Evolutionary conservation across 1,284 basidiomycete species (phyloP).

Genomic region (Melampsora larici-populina): DNA sequence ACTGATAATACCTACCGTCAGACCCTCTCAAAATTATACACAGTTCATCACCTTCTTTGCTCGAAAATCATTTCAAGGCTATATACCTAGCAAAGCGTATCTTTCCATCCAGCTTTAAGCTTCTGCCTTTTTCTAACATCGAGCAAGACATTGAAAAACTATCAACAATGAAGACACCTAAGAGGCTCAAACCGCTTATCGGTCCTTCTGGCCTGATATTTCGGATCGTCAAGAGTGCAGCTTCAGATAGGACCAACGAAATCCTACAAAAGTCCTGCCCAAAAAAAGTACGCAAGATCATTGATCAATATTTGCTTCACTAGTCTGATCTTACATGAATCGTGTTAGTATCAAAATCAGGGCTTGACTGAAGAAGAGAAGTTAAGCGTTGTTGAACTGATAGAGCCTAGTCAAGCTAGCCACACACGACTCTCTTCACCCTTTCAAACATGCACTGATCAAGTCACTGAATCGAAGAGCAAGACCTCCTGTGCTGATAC

Average conservation of each 20-base stretch:
- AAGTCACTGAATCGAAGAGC: neutral
- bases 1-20: neutral
- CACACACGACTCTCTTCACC: neutral
- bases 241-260: neutral
- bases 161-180: slow-evolving; percentile 19
- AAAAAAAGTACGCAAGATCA: slow-evolving; percentile 13
- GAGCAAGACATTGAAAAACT: slow-evolving; percentile 15
- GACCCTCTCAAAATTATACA: slow-evolving; percentile 20
- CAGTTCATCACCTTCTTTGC: neutral
- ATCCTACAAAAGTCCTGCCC: slow-evolving; percentile 25
- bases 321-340: neutral
- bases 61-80: slow-evolving; percentile 9
- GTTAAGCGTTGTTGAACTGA: slow-evolving; percentile 30
- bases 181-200: slow-evolving; percentile 18
- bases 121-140: slow-evolving; percentile 8
- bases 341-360: slow-evolving; percentile 17
- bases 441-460: neutral
- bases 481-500: neutral
- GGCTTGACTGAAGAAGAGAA: slow-evolving; percentile 18
- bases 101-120: slow-evolving; percentile 27
- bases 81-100: slow-evolving; percentile 27
- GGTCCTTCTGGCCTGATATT: slow-evolving; percentile 13
- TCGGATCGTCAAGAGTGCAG: neutral
- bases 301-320: neutral
- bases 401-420: slow-evolving; percentile 11